Base-by-base conservation (phyloP, 371 early-diverging fungal genomes). In the Parasitella parasitica region DNA sequence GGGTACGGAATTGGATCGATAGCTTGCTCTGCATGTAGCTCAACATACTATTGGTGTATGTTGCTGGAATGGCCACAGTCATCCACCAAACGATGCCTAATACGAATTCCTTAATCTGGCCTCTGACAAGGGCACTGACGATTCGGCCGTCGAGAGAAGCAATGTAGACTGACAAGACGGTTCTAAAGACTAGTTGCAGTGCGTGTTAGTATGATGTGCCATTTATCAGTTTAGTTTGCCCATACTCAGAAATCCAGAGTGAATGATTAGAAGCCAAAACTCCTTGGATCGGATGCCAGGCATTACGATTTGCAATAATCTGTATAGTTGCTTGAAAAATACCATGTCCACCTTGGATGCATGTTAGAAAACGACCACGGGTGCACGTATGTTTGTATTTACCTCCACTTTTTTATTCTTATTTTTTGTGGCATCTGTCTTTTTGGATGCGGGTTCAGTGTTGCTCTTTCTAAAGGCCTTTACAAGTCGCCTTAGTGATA, bases 71-170 rank as follows among this genome's bases (percentile, higher is more conserved):
- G 9, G 96, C 93, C 34, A 96, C 90, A 9, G 85, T 82, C 89
- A 97, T 94, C 94, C 95, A 97, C 82, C 88, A 91, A 32, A 81
- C 76, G 51, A 97, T 83, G 9, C 93, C 93, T 28, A 83, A 68
- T 27, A 93, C 63, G 61, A 97, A 96, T 34, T 91, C 92, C 53
- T 73, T 82, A 28, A 81, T 76, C 54, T 92, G 85, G 15, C 91
- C 91, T 30, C 88, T 85, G 52, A 91, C 96, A 36, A 97, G 73
- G 8, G 95, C 91, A 60, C 89, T 89, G 26, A 96, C 97, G 58
- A 97, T 95, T 54, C 89, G 83, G 43, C 97, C 98, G 74, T 97
- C 98, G 43, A 97, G 82, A 34, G 95, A 79, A 7, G 98, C 97
- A 54, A 95, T 91, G 50, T 89, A 91, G 2, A 94, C 91, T 8